Evolutionary conservation across 176 grass and related monocot genomes (phyloP), one percentile per base, ranked within the genome.

Genomic region (Pontederia crassipes): DNA sequence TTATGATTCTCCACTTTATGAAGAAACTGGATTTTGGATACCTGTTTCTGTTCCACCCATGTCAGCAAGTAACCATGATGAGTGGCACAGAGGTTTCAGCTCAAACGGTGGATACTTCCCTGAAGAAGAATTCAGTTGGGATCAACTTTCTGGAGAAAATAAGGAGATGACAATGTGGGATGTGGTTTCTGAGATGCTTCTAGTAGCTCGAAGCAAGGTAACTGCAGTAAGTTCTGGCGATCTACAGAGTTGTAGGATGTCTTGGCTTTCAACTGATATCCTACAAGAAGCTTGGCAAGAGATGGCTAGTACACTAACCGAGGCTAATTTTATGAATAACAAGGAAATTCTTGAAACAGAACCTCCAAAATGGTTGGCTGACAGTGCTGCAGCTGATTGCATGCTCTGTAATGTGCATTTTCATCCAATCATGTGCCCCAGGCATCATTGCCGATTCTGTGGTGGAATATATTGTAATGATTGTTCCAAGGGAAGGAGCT

Each of bases 141-240:
- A 95, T 26, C 74, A 81, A 15, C 67, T 80, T 59, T 27, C 14
- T 8, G 78, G 76, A 66, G 72, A 79, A 58, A 61, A 75, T 20
- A 79, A 49, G 72, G 86, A 83, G 58, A 83, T 91, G 79, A 85
- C 93, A 59, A 91, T 97, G 87, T 88, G 87, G 93, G 81, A 97
- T 71, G 79, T 97, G 59, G 59, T 88, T 52, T 55, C 93, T 46
- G 87, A 88, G 49, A 88, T 97, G 81, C 54, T 75, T 73, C 66
- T 78, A 60, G 76, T 79, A n/a, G 83, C 75, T 17, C 82, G 54
- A 67, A 72, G 83, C 15, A 97, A 85, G 76, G 3, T 85, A 54
- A 47, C 75, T 7, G 80, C 80, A 20, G 11, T 82, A 45, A 45
- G 73, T 12, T 80, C 87, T 47, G 78, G 53, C 75, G 81, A 85